phyloP scores from a whole-genome alignment of 495 filamentous ascomycete genomes.

The Podospora australis region DNA sequence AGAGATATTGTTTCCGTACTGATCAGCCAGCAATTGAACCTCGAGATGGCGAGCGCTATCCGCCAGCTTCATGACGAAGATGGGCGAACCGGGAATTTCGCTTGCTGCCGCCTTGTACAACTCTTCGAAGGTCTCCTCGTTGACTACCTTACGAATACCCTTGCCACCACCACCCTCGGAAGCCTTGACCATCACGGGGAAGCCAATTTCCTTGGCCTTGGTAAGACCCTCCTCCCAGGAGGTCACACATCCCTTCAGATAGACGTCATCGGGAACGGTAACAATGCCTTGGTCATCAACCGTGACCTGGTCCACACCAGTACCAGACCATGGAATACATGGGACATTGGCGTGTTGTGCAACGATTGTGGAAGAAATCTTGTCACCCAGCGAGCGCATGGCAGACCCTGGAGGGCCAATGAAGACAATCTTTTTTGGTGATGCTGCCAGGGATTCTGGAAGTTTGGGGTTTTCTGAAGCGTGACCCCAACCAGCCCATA shows the following conservation, averaged over 20 bases:
- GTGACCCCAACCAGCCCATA: slow-evolving; percentile 99
- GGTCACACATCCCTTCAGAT: slow-evolving; percentile 84
- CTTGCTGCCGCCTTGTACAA: slow-evolving; percentile 92
- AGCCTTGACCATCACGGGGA: slow-evolving; percentile 99
- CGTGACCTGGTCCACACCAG: slow-evolving; percentile 74
- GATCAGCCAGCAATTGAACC: slow-evolving; percentile 93
- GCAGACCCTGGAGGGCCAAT: slow-evolving; percentile 96
- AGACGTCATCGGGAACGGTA: slow-evolving; percentile 79
- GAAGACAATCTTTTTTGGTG: slow-evolving; percentile 96
- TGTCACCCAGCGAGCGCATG: slow-evolving; percentile 98
- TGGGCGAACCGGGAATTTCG: slow-evolving; percentile 98
- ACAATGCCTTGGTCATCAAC: slow-evolving; percentile 82
- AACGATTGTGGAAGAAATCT: slow-evolving; percentile 99
- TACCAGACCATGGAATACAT: slow-evolving; percentile 98
- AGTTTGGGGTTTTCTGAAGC: slow-evolving; percentile 98
- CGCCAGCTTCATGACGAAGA: slow-evolving; percentile 99
- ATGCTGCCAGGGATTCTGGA: slow-evolving; percentile 89
- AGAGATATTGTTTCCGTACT: slow-evolving; percentile 99
- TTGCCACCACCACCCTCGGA: slow-evolving; percentile 99
- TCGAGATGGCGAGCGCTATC: slow-evolving; percentile 95
- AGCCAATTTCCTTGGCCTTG: slow-evolving; percentile 86
- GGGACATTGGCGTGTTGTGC: slow-evolving; percentile 95
- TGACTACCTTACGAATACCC: slow-evolving; percentile 94
- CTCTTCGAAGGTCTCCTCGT: slow-evolving; percentile 71
- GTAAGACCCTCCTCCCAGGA: slow-evolving; percentile 81